Conservation (phyloP, 2,329 filamentous ascomycete genomes). For the Talaromyces sp. region DNA sequence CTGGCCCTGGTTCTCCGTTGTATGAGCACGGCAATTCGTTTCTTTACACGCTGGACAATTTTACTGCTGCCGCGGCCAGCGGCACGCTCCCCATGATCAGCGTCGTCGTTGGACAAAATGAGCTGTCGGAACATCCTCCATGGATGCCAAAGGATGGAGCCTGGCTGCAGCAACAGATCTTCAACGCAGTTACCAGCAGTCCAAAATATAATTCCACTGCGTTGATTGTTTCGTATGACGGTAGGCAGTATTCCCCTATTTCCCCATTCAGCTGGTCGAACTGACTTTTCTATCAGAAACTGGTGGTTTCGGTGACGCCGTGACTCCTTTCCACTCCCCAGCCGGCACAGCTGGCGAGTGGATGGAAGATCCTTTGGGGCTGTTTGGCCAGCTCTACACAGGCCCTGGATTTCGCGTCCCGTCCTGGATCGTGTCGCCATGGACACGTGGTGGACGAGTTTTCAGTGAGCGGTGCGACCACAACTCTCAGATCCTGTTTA, state of each 20-base stretch:
- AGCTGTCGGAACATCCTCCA: slow-evolving; percentile 51
- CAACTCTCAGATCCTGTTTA: slow-evolving; percentile 51
- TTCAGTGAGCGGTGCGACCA: slow-evolving; percentile 53
- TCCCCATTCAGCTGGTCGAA: background rate
- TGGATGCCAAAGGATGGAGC: slow-evolving; percentile 50
- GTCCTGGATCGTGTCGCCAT: slow-evolving; percentile 53
- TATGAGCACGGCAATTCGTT: slow-evolving; percentile 44
- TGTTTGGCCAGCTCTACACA: slow-evolving; percentile 38
- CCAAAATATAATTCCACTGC: slow-evolving; percentile 46
- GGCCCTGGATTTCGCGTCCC: slow-evolving; percentile 48
- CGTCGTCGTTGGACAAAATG: slow-evolving; percentile 46
- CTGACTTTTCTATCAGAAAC: slow-evolving; percentile 35
- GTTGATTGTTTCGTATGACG: slow-evolving; percentile 29
- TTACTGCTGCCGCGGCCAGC: slow-evolving; percentile 46
- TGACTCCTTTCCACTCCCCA: slow-evolving; percentile 47
- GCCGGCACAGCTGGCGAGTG: slow-evolving; percentile 49
- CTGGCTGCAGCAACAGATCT: slow-evolving; percentile 51
- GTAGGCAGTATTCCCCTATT: slow-evolving; percentile 28
- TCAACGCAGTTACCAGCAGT: slow-evolving; percentile 47
- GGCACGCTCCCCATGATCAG: slow-evolving; percentile 48
- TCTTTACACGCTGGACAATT: slow-evolving; percentile 40
- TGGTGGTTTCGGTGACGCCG: slow-evolving; percentile 52
- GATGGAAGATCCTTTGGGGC: slow-evolving; percentile 42
- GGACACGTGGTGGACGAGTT: slow-evolving; percentile 50
- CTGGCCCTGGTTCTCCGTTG: slow-evolving; percentile 35